Percentiles rank a stretch among this genome's conserved stretches.
Conservation (phyloP, 106 monocot species). For the Xerophyta viscosa region DNA sequence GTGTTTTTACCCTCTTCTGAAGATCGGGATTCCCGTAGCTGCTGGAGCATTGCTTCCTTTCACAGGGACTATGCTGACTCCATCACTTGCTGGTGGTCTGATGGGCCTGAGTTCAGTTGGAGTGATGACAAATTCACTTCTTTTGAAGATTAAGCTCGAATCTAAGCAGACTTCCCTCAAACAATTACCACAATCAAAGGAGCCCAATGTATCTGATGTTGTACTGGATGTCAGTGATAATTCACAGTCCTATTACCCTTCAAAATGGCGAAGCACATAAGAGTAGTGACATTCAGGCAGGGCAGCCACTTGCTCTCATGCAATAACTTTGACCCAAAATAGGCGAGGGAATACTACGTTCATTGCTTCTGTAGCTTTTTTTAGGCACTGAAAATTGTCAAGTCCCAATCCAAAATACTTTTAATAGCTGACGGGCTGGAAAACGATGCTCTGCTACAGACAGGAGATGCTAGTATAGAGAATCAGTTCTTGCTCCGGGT, state of each 20-base stretch:
- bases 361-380: no score
- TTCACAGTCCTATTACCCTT: slow-evolving; percentile 10
- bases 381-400: no score
- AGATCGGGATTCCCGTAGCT: slow-evolving; percentile 95
- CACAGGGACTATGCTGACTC: slow-evolving; percentile 87
- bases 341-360: no score
- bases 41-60: slow-evolving; percentile 77
- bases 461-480: no score
- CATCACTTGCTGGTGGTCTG: slow-evolving; percentile 92
- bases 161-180: slow-evolving; percentile 16
- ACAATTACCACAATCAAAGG: slow-evolving; percentile 16
- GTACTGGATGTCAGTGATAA: slow-evolving; percentile 6
- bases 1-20: no score
- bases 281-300: no score
- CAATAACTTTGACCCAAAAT: no score
- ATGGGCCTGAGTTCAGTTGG: slow-evolving; percentile 97
- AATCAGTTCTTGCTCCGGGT: no score
- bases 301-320: no score
- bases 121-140: slow-evolving; percentile 93
- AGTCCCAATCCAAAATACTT: no score
- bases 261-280: slow-evolving; percentile 29
- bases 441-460: no score
- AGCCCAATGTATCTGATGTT: slow-evolving; percentile 12
- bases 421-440: no score
- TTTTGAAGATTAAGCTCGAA: slow-evolving; percentile 53